Evolutionary conservation across 805 yeast genomes (phyloP).

Genomic region (Schwanniomyces sp.): DNA sequence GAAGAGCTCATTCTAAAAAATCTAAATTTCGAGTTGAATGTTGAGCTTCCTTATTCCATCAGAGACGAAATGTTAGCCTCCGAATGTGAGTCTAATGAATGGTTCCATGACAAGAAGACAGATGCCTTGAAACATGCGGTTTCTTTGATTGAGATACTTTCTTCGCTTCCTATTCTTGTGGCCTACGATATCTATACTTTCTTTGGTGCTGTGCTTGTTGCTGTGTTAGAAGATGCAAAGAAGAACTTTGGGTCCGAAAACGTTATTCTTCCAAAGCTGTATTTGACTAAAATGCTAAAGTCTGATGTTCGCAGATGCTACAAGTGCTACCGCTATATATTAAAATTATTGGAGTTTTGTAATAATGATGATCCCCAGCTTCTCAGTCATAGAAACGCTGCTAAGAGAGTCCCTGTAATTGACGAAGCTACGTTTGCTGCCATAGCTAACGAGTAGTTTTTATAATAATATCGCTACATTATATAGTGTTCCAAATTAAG

Average conservation of each 20-base stretch:
- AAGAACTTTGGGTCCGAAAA: constrained; percentile 12
- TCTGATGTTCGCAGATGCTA: constrained; percentile 15
- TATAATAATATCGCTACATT: neutral
- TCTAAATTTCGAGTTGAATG: constrained; percentile 38
- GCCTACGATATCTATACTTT: constrained; percentile 31
- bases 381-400: constrained; percentile 21
- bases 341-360: constrained; percentile 19
- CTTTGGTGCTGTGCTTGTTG: constrained; percentile 28
- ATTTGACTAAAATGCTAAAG: constrained; percentile 12
- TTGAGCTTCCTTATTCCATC: constrained; percentile 39
- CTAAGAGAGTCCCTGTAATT: constrained; percentile 16
- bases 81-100: constrained; percentile 1
- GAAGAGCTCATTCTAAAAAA: constrained; percentile 41
- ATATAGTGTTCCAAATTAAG: neutral
- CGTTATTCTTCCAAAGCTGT: constrained; percentile 18
- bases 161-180: constrained; percentile 38
- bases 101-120: constrained; percentile 13
- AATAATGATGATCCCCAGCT: constrained; percentile 20
- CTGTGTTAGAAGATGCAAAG: constrained; percentile 20
- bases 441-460: constrained; percentile 11
- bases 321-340: constrained; percentile 26
- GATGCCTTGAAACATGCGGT: constrained; percentile 27
- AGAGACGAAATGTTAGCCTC: constrained; percentile 20
- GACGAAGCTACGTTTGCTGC: constrained; percentile 12
- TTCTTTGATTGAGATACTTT: constrained; percentile 35